A percentile compares a stretch with the other conserved stretches of the same genome.
Conservation (phyloP, 2,329 filamentous ascomycete species). For the Colletotrichum lini region DNA sequence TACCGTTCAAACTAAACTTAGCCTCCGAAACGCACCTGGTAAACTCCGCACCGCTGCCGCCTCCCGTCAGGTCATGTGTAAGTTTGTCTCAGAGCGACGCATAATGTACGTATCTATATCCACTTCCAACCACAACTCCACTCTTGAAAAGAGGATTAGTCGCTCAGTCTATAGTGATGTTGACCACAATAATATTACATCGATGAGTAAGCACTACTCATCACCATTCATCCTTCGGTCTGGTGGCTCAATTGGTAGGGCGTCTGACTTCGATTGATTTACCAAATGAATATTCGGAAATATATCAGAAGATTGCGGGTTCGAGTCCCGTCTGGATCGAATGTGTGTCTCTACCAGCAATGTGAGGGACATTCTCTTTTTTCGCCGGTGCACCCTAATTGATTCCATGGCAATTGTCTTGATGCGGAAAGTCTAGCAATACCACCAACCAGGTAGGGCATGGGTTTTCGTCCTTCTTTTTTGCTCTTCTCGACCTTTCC, state of each 20-base stretch:
- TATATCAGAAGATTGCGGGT: constrained; percentile 13
- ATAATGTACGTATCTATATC: not conserved
- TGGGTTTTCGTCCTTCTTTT: not conserved
- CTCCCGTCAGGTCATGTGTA: too few relatives aligned
- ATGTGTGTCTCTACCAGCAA: not conserved
- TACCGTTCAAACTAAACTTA: not conserved
- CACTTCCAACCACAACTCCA: not conserved
- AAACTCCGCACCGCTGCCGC: too few relatives aligned
- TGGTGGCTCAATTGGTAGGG: constrained; percentile 6
- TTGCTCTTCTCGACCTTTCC: not conserved
- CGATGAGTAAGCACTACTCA: constrained; percentile 3
- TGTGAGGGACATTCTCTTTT: not conserved
- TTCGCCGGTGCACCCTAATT: not conserved
- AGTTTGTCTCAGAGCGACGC: not conserved
- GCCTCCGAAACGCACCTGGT: not conserved
- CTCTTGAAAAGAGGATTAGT: too few relatives aligned
- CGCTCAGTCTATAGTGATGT: not conserved
- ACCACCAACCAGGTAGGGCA: too few relatives aligned
- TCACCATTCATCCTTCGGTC: constrained; percentile 5
- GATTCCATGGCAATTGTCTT: not conserved
- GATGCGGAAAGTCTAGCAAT: not conserved
- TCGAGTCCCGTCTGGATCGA: constrained; percentile 11
- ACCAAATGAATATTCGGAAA: not conserved
- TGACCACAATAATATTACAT: not conserved
- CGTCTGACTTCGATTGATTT: constrained; percentile 13